Evolutionary conservation across 2,329 filamentous ascomycete species (phyloP), one percentile per base, ranked within the genome.

Genomic region (Knoxdaviesia proteae): DNA sequence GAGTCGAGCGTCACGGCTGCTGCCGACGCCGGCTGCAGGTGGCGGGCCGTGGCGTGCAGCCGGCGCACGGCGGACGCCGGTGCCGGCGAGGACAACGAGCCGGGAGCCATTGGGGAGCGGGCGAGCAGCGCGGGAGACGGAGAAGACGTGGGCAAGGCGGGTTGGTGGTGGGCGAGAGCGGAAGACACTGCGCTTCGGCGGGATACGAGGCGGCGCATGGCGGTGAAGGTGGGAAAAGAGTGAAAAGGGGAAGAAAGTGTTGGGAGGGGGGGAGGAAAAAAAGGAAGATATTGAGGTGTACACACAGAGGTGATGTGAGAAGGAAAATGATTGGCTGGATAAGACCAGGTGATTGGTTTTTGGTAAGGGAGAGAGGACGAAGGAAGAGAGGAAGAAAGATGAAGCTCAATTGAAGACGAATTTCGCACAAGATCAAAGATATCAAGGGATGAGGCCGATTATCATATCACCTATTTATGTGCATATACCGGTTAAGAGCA

Each of bases 41-140:
- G 68, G 51, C 63, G 63, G 7, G 67, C 64, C 33, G 72, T 74
- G 49, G 67, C 69, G 51, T 74, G 69, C 49, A 78, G 58, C 53
- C 71, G 64, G 53, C 71, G 62, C 42, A 62, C 58, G 45, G 69
- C 65, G 41, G 59, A 49, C 39, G 58, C 49, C 34, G 59, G 56
- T 41, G 43, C 40, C n/a, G 49, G 45, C 10, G 42, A 29, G 9
- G 47, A 47, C 7, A 45, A 46, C 38, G 47, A 44, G 10, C 41
- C 38, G 31, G 43, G 39, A 10, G 40, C 38, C 36, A 46, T 44
- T 20, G 45, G 34, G n/a, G 39, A n/a, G 31, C 38, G 37, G 7
- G 31, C 29, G 20, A 20, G 20, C 20, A 20, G 20, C 20, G 3
- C 20, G 20, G 20, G 20, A 20, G 20, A 20, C 20, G 29, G 43